Percentiles rank a stretch among this genome's conserved stretches.
These are phyloP conservation scores for Claviceps lovelessii DNA, from an alignment of 2,329 filamentous ascomycete species.

Conservation along the genomic window DNA sequence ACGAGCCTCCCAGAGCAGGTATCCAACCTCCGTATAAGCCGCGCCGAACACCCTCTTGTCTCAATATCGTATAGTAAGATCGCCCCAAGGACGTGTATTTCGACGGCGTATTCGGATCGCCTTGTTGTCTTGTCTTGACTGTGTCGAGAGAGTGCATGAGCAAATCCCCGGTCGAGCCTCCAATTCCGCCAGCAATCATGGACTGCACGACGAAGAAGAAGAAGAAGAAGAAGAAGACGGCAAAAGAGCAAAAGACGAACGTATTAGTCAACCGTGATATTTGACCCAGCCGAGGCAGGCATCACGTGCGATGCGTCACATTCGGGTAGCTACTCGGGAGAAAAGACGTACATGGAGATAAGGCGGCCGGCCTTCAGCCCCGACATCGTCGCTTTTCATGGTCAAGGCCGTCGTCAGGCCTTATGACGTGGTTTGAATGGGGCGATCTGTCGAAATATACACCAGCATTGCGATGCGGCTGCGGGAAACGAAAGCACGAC, in stretches of 20 bases:
- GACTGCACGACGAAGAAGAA: constrained; percentile 36
- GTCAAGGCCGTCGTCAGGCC: constrained; percentile 14
- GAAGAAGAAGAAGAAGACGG: neutral
- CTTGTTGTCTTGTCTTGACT: constrained; percentile 95
- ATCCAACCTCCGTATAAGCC: constrained; percentile 90
- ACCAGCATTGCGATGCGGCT: constrained; percentile 20
- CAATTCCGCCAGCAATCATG: constrained; percentile 89
- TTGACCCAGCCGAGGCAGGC: neutral
- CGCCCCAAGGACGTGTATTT: constrained; percentile 84
- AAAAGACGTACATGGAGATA: constrained; percentile 26
- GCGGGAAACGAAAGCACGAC: neutral
- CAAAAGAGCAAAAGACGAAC: neutral
- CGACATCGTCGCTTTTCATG: constrained; percentile 25
- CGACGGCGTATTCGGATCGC: constrained; percentile 81
- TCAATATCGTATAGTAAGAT: constrained; percentile 83
- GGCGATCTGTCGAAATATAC: constrained; percentile 13
- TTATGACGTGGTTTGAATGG: constrained; percentile 12
- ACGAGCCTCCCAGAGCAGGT: constrained; percentile 81
- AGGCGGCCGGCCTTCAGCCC: constrained; percentile 28
- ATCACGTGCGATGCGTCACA: neutral
- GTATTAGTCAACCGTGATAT: neutral
- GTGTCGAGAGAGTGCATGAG: constrained; percentile 98
- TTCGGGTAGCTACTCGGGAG: neutral
- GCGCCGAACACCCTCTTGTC: constrained; percentile 74
- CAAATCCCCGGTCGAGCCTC: constrained; percentile 88